Evolutionary conservation across 202 grass and related monocot genomes (phyloP).

Genomic region (Bolboschoenoplectus hybrid): DNA sequence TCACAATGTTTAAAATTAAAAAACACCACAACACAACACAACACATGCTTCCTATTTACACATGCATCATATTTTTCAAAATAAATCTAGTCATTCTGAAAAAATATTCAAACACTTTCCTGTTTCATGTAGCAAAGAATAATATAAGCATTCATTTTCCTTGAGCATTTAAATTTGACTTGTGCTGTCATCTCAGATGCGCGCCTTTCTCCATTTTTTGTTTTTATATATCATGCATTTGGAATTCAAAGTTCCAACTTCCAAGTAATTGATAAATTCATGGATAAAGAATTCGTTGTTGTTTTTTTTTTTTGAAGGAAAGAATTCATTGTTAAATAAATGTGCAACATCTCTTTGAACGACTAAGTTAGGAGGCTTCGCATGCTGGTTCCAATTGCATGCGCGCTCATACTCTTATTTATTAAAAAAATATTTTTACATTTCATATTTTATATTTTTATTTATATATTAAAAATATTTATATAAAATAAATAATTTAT

Average conservation of each 20-base stretch:
- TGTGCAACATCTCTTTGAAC: background rate
- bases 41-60: background rate
- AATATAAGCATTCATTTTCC: background rate
- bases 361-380: background rate
- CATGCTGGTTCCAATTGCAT: background rate
- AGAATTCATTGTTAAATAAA: background rate
- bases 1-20: background rate
- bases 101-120: background rate
- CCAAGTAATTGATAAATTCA: background rate
- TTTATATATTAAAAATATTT: too few species aligned
- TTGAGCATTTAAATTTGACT: conserved; percentile 32
- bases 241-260: conserved; percentile 19
- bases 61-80: background rate
- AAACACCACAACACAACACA: background rate
- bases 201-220: background rate
- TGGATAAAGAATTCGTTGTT: conserved; percentile 14
- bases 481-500: too few species aligned
- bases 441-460: too few species aligned
- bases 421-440: too few species aligned
- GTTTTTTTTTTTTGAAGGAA: background rate
- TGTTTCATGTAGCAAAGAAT: background rate
- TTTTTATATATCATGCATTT: background rate
- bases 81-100: background rate
- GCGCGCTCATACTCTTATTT: too few species aligned
- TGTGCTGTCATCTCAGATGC: background rate